Evolutionary conservation across 2,329 filamentous ascomycete species (phyloP).

Genomic region (Elsinoe australis): DNA sequence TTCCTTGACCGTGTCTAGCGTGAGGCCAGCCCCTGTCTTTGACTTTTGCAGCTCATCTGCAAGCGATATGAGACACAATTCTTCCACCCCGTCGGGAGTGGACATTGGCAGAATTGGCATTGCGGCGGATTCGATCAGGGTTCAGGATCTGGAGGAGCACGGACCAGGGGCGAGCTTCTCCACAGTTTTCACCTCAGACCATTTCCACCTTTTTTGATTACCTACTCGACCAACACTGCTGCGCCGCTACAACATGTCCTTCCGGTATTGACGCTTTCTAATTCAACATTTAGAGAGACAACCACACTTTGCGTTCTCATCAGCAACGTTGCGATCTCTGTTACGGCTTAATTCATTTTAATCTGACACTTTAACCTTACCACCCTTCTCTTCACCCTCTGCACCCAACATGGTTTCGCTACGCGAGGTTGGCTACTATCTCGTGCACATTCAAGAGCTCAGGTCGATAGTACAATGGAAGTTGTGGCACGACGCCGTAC

Average conservation of each 20-base stretch:
- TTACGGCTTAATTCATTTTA: too few species aligned
- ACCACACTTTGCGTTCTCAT: too few species aligned
- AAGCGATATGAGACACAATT: conserved; percentile 6
- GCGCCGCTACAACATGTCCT: conserved; percentile 7
- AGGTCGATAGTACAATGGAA: conserved; percentile 48
- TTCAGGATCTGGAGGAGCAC: conserved; percentile 6
- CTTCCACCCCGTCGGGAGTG: conserved; percentile 4
- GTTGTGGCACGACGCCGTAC: conserved; percentile 90
- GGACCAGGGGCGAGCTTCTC: conserved; percentile 7
- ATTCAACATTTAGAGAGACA: conserved; percentile 14
- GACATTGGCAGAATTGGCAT: too few species aligned
- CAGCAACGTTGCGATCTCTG: not conserved
- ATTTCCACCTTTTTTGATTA: conserved; percentile 1
- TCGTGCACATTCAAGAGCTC: conserved; percentile 30
- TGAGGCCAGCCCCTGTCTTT: not conserved
- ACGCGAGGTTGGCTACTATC: conserved; percentile 27
- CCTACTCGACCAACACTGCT: conserved; percentile 2
- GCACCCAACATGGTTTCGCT: conserved; percentile 19
- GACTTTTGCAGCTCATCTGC: not conserved
- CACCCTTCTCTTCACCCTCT: not conserved
- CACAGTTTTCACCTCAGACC: conserved; percentile 16
- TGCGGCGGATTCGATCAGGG: too few species aligned
- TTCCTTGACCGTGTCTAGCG: not conserved
- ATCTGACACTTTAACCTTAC: not conserved
- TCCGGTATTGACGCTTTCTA: not conserved